phyloP scores from a whole-genome alignment of 129 eudicot genomes.

The Flaveria ramosissima region DNA sequence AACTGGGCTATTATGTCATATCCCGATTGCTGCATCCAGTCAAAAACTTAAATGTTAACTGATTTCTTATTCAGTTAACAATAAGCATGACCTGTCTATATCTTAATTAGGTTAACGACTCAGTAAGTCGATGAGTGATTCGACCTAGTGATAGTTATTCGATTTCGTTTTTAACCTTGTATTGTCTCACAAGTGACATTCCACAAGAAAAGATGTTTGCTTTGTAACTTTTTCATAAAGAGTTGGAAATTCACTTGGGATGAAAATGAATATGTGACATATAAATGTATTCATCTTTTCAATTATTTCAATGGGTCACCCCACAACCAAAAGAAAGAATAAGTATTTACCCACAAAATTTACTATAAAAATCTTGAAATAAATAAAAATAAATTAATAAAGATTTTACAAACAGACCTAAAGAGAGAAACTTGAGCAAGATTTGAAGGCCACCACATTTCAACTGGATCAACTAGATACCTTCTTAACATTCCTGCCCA shows the following conservation, averaged over 20 bases:
- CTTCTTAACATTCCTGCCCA: slow-evolving; percentile 94
- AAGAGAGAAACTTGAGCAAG: slow-evolving; percentile 89
- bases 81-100: background rate
- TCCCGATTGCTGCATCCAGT: slow-evolving; percentile 82
- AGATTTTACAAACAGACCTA: slow-evolving; percentile 38
- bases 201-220: background rate
- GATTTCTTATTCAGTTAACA: background rate
- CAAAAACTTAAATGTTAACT: background rate
- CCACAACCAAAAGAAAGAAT: background rate
- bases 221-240: background rate
- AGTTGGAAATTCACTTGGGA: slow-evolving; percentile 16
- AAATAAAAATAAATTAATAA: background rate
- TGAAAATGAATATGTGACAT: slow-evolving; percentile 20
- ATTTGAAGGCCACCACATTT: slow-evolving; percentile 98
- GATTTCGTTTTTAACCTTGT: slow-evolving; percentile 20
- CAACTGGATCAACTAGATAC: slow-evolving; percentile 89
- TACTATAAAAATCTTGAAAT: background rate
- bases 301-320: slow-evolving; percentile 15
- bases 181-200: background rate
- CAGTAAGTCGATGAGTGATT: background rate
- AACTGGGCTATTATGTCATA: slow-evolving; percentile 97
- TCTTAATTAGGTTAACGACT: background rate
- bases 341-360: too few species aligned
- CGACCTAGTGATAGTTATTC: slow-evolving; percentile 8
- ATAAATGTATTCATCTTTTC: slow-evolving; percentile 19